phyloP scores from a whole-genome alignment of 192 early-diverging fungal genomes.

The Gigaspora rosea region DNA sequence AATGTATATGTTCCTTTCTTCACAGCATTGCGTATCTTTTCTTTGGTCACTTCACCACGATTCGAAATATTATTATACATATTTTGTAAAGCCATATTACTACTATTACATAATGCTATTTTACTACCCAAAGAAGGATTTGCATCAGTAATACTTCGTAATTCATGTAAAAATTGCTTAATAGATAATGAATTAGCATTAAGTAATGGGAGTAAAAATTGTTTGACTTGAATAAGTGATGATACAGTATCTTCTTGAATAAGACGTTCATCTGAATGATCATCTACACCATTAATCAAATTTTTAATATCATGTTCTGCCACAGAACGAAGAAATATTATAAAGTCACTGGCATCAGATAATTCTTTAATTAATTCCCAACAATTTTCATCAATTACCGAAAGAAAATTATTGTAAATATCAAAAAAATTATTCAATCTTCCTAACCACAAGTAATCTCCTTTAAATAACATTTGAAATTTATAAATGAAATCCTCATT shows the following conservation, averaged over 20 bases:
- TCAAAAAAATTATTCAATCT: background rate
- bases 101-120: constrained; percentile 19
- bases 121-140: constrained; percentile 21
- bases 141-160: background rate
- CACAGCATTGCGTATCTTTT: constrained; percentile 29
- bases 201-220: constrained; percentile 25
- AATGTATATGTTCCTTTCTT: constrained; percentile 27
- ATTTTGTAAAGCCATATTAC: constrained; percentile 25
- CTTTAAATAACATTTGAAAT: background rate
- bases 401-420: background rate
- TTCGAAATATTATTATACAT: constrained; percentile 27
- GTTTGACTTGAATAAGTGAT: constrained; percentile 32
- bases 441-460: background rate
- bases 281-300: constrained; percentile 35
- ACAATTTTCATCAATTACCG: background rate
- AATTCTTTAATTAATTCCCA: constrained; percentile 5
- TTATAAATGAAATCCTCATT: background rate
- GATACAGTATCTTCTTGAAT: constrained; percentile 32
- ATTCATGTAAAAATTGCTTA: background rate
- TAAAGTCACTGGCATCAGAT: background rate
- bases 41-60: constrained; percentile 28
- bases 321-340: background rate
- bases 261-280: constrained; percentile 26
- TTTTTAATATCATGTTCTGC: constrained; percentile 30
- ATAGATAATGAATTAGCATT: background rate